These are phyloP conservation scores for Lentinus tigrinus DNA, from an alignment of 768 basidiomycete species.

Conservation along the genomic window DNA sequence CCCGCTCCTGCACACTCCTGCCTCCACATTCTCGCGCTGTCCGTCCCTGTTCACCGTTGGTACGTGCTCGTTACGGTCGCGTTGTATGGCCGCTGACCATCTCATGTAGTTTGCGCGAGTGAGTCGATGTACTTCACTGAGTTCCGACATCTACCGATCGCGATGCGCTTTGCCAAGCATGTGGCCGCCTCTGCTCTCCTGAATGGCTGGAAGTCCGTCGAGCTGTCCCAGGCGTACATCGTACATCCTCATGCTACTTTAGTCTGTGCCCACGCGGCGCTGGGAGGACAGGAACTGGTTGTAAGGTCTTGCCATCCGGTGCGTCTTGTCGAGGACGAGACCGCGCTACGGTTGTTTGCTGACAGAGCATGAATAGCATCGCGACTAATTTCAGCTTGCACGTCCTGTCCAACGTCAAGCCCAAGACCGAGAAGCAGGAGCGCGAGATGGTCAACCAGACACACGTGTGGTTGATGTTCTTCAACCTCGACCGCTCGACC, in stretches of 20 bases:
- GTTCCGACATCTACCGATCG: slow-evolving; percentile 81
- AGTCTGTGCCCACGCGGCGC: slow-evolving; percentile 71
- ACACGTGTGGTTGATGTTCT: slow-evolving; percentile 87
- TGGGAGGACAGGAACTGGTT: slow-evolving; percentile 92
- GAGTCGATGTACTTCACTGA: slow-evolving; percentile 81
- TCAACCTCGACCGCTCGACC: slow-evolving; percentile 83
- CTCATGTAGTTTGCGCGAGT: slow-evolving; percentile 70
- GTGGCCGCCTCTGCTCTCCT: slow-evolving; percentile 79
- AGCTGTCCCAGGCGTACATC: slow-evolving; percentile 91
- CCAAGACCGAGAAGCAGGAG: slow-evolving; percentile 71
- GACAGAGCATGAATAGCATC: slow-evolving; percentile 47
- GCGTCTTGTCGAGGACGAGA: neutral
- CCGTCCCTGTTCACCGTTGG: slow-evolving; percentile 90
- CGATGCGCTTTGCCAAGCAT: slow-evolving; percentile 87
- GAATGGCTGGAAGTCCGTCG: slow-evolving; percentile 57
- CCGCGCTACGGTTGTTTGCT: neutral
- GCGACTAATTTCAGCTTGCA: slow-evolving; percentile 91
- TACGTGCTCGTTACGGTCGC: slow-evolving; percentile 35
- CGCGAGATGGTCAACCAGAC: slow-evolving; percentile 83
- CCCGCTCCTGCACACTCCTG: slow-evolving; percentile 76
- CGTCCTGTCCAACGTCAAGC: slow-evolving; percentile 69
- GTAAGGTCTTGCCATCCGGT: slow-evolving; percentile 85
- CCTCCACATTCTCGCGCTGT: slow-evolving; percentile 75
- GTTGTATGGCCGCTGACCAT: neutral
- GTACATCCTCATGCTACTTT: slow-evolving; percentile 84